Evolutionary conservation across 371 early-diverging fungal genomes (phyloP).

Genomic region (Polyrhizophydium stewartii): DNA sequence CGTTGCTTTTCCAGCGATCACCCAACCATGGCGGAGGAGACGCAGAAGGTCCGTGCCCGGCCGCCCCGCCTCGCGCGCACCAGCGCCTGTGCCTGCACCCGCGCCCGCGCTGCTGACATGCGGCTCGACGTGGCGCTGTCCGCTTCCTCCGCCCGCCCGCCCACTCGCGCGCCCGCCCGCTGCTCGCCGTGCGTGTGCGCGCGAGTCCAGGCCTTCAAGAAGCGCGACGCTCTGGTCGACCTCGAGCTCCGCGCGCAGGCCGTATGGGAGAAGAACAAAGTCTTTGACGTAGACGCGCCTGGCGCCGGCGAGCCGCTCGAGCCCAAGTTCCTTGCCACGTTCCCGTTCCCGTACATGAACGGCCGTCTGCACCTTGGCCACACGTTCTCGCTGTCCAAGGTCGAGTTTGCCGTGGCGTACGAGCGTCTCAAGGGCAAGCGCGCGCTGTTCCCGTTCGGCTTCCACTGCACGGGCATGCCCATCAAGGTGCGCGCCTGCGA

Average conservation of each 20-base stretch:
- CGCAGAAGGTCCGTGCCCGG: too few species aligned
- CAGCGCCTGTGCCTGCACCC: too few species aligned
- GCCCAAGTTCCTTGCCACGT: slow-evolving; percentile 92
- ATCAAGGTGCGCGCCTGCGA: slow-evolving; percentile 72
- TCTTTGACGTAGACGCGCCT: slow-evolving; percentile 88
- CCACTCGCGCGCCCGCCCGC: too few species aligned
- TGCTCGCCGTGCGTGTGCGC: too few species aligned
- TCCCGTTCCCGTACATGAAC: slow-evolving; percentile 99
- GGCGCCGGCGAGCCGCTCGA: slow-evolving; percentile 28
- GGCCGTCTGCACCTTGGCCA: slow-evolving; percentile 99
- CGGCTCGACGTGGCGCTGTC: too few species aligned
- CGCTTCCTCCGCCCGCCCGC: too few species aligned
- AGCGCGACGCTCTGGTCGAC: slow-evolving; percentile 22
- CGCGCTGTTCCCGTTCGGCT: slow-evolving; percentile 97
- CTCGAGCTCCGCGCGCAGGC: slow-evolving; percentile 71
- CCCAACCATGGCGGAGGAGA: too few species aligned
- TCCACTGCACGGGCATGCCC: slow-evolving; percentile 99
- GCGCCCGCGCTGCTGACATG: too few species aligned
- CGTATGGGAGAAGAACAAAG: slow-evolving; percentile 72
- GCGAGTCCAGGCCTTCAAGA: not conserved
- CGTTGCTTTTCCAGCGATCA: too few species aligned
- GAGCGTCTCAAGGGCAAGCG: slow-evolving; percentile 93
- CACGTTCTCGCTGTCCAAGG: slow-evolving; percentile 96
- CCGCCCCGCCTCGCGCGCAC: too few species aligned
- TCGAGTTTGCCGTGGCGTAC: slow-evolving; percentile 95